Conservation (phyloP, 805 yeast genomes). For the Myxozyma vanderwaltii region DNA sequence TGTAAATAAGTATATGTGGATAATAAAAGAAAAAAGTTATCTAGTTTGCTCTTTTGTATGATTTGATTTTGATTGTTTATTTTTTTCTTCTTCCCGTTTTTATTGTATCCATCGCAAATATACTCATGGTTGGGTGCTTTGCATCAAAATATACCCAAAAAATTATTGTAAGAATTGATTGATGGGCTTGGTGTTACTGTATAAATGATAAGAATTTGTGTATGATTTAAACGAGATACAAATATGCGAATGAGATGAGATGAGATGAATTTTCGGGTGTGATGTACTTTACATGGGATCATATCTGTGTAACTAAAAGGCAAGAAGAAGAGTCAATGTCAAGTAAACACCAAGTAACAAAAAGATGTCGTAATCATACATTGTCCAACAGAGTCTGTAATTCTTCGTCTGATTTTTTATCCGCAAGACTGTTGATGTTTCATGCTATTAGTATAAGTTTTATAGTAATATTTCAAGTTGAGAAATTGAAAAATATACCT, state of each 20-base stretch:
- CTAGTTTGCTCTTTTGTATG: too few species aligned
- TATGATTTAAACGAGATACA: not conserved
- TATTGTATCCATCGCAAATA: too few species aligned
- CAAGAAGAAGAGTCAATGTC: not conserved
- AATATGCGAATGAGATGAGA: not conserved
- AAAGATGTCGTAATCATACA: slow-evolving; percentile 64
- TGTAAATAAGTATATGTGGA: too few species aligned
- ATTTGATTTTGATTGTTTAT: too few species aligned
- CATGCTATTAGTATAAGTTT: not conserved
- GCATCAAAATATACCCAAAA: too few species aligned
- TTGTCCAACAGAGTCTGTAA: slow-evolving; percentile 85
- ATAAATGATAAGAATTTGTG: not conserved
- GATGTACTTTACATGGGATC: slow-evolving; percentile 4
- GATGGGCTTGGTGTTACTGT: too few species aligned
- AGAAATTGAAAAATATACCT: slow-evolving; percentile 22
- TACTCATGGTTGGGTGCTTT: too few species aligned
- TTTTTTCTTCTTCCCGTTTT: too few species aligned
- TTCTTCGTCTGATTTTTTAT: slow-evolving; percentile 82
- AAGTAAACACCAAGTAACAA: too few species aligned
- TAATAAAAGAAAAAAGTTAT: too few species aligned
- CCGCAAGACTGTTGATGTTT: slow-evolving; percentile 55
- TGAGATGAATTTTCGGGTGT: not conserved
- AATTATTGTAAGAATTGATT: too few species aligned
- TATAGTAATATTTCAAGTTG: not conserved
- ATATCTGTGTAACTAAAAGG: slow-evolving; percentile 6